Base-by-base conservation (phyloP, 768 basidiomycete genomes). In the Paxillus involutus region DNA sequence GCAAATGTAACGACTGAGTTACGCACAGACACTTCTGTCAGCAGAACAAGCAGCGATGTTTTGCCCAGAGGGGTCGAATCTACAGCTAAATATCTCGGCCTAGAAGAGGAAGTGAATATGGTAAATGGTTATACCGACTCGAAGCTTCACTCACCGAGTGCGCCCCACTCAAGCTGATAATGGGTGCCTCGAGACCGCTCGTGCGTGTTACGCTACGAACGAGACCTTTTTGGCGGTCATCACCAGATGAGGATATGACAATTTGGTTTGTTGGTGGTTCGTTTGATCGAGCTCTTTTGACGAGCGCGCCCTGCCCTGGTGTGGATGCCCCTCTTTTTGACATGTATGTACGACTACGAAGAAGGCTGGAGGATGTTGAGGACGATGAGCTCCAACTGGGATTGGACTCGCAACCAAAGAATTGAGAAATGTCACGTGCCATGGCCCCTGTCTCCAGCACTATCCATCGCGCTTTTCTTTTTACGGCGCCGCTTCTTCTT, bases 11-110 rank as follows among this genome's bases (percentile, higher is more conserved):
- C 29, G 29, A 30, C 33, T 33, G 1, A 52, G 17, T 30, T 5
- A 84, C 92, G 71, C 63, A 92, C 94, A 96, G 58, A 98, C 86
- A 58, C 86, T 86, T 63, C 91, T 79, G 73, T 99, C 96, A 2
- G 89, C 81, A 13, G 92, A 94, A 66, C 89, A 92, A 9, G 94
- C 94, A 39, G 96, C 97, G 53, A 98, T 85, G 60, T 91, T 91
- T 69, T 95, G 88, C 4, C 97, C 97, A 3, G 89, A 89, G 13
- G 94, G 93, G 64, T 96, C 93, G 67, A 98, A 98, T 61, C 92
- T 82, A 75, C 94, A 92, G 60, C 90, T 90, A 58, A 95, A 59
- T 57, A 98, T 91, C 75, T 99, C 97, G 8, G 79, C 86, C 88
- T 89, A 46, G 40, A 19, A 26, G 43, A 13, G 24, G 30, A 6